A percentile compares a stretch with the other conserved stretches of the same genome.
Conservation (phyloP, 139 green algal species). For the Pleodorina starrii region DNA sequence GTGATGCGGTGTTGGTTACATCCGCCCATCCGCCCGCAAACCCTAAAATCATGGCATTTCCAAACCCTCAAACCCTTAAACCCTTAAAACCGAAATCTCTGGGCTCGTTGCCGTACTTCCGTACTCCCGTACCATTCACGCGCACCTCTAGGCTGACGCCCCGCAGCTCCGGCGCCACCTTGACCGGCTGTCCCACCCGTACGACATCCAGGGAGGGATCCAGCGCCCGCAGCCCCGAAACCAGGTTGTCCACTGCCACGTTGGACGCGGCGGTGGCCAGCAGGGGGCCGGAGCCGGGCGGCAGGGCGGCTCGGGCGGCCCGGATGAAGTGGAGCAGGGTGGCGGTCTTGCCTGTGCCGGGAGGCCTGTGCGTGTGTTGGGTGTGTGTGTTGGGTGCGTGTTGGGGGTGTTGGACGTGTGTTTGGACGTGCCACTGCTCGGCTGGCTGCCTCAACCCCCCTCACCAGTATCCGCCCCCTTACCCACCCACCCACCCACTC, state of each 20-base stretch:
- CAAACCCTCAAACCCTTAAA: background rate
- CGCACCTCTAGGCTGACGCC: constrained; percentile 59
- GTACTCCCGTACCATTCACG: too few relatives aligned
- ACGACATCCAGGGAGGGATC: constrained; percentile 54
- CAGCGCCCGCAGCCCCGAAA: constrained; percentile 61
- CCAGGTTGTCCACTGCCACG: constrained; percentile 80
- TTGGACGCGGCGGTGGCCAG: constrained; percentile 74
- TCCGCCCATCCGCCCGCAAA: too few relatives aligned
- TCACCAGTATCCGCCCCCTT: too few relatives aligned
- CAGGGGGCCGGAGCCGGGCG: constrained; percentile 40
- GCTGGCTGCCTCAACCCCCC: too few relatives aligned
- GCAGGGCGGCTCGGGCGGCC: constrained; percentile 40
- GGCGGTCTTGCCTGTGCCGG: constrained; percentile 76
- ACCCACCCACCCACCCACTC: too few relatives aligned
- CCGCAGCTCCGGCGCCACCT: constrained; percentile 64
- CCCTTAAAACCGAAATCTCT: constrained; percentile 5
- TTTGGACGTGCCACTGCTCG: too few relatives aligned
- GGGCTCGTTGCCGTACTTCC: too few relatives aligned
- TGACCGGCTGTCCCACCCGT: constrained; percentile 74
- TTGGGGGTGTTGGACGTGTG: too few relatives aligned
- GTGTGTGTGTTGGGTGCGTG: too few relatives aligned
- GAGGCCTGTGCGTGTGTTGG: constrained; percentile 50
- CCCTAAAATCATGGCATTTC: too few relatives aligned
- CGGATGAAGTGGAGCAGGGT: constrained; percentile 68
- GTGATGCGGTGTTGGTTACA: too few relatives aligned